Evolutionary conservation across 2,329 filamentous ascomycete genomes (phyloP).

Genomic region (Alternaria viburni): DNA sequence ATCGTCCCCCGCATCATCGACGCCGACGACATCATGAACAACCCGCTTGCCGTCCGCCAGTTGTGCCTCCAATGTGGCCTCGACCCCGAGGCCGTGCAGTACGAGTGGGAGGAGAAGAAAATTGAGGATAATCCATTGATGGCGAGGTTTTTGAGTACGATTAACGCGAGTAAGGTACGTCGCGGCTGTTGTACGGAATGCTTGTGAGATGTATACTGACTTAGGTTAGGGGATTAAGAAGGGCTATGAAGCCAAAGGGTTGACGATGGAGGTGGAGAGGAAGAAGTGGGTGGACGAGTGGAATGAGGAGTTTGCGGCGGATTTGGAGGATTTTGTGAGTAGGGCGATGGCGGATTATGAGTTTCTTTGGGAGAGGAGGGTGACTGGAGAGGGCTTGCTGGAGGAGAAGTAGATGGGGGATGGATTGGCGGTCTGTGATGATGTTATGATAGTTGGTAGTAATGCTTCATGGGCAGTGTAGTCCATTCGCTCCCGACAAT

Average conservation of each 20-base stretch:
- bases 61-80: slow-evolving; percentile 15
- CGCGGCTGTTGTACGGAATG: too few species aligned
- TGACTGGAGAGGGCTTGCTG: not conserved
- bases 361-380: slow-evolving; percentile 6
- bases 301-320: slow-evolving; percentile 9
- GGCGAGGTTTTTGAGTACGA: slow-evolving; percentile 12
- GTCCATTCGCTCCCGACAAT: too few species aligned
- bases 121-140: slow-evolving; percentile 2
- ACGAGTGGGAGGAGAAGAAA: slow-evolving; percentile 17
- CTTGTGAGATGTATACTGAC: too few species aligned
- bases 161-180: not conserved
- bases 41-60: slow-evolving; percentile 9
- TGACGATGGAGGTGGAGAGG: slow-evolving; percentile 15
- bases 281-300: slow-evolving; percentile 19
- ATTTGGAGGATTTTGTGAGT: slow-evolving; percentile 5
- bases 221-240: slow-evolving; percentile 5
- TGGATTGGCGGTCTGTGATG: too few species aligned
- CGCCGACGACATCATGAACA: slow-evolving; percentile 24
- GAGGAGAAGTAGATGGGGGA: too few species aligned
- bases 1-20: slow-evolving; percentile 15
- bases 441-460: too few species aligned
- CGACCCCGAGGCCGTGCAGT: slow-evolving; percentile 16
- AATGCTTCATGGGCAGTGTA: too few species aligned
- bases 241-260: slow-evolving; percentile 4
- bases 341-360: slow-evolving; percentile 22